phyloP scores from a whole-genome alignment of 306 rosid genomes.

The Bauhinia variegata region DNA sequence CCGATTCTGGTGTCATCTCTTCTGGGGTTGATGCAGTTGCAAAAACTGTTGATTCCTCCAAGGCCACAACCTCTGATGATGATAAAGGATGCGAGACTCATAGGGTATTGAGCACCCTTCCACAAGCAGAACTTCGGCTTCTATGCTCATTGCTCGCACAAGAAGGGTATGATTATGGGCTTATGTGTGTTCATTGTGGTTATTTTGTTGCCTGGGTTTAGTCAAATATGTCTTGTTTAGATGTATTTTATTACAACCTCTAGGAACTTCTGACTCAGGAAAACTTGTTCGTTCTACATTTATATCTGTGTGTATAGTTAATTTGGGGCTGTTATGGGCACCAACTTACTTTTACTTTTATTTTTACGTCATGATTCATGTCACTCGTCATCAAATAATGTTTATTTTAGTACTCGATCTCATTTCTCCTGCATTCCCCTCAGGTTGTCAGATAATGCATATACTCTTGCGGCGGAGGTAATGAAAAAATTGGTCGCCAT shows the following conservation, averaged over 20 bases:
- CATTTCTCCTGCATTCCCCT: constrained; percentile 36
- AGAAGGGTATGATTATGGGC: constrained; percentile 75
- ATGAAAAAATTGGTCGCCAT: constrained; percentile 89
- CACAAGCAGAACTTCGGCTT: constrained; percentile 84
- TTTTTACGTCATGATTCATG: constrained; percentile 10
- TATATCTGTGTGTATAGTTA: background rate
- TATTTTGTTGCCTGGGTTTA: constrained; percentile 22
- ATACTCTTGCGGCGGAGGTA: constrained; percentile 87
- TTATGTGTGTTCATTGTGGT: constrained; percentile 19
- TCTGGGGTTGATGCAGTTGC: constrained; percentile 49
- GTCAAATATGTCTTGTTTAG: constrained; percentile 16
- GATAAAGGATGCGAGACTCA: constrained; percentile 54
- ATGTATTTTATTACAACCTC: constrained; percentile 11
- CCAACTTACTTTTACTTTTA: constrained; percentile 24
- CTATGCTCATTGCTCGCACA: constrained; percentile 91
- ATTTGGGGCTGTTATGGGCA: constrained; percentile 11
- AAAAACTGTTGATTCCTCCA: constrained; percentile 53
- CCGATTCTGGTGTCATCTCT: constrained; percentile 54
- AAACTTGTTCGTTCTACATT: background rate
- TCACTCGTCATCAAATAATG: constrained; percentile 6
- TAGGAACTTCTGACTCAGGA: constrained; percentile 19
- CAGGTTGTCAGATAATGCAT: constrained; percentile 94
- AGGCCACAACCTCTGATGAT: constrained; percentile 49
- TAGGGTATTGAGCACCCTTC: constrained; percentile 65
- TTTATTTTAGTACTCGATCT: constrained; percentile 35